Conservation (phyloP, 441 rosid genomes). For the Dalechampia spathulata region DNA sequence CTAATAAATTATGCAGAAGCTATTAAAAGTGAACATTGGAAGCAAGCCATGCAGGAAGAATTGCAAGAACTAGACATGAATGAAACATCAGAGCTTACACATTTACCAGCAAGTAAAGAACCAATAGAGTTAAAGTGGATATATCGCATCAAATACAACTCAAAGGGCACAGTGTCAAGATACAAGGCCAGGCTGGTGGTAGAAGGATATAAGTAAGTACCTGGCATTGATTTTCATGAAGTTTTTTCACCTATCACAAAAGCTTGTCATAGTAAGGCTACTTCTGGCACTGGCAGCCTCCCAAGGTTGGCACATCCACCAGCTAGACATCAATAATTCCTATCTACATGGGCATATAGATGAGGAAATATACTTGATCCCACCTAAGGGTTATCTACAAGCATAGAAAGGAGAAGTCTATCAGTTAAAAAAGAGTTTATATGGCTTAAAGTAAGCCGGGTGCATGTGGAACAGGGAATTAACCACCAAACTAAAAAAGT, state of each 20-base stretch:
- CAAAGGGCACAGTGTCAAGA: too few species aligned
- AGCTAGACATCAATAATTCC: too few species aligned
- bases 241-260: too few species aligned
- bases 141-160: too few species aligned
- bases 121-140: neutral
- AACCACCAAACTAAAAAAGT: neutral
- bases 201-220: too few species aligned
- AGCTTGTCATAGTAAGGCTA: too few species aligned
- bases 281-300: too few species aligned
- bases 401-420: too few species aligned
- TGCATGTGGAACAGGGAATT: neutral
- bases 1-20: neutral
- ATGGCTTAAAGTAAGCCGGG: neutral
- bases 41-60: neutral
- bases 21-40: neutral
- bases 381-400: neutral
- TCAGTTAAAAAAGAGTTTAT: neutral
- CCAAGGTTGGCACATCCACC: too few species aligned
- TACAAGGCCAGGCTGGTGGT: too few species aligned
- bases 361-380: neutral
- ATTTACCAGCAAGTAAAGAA: neutral
- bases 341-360: too few species aligned
- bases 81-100: neutral
- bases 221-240: too few species aligned
- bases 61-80: neutral